Conservation (phyloP, 495 filamentous ascomycete genomes). For the Aspergillus bertholletiae region DNA sequence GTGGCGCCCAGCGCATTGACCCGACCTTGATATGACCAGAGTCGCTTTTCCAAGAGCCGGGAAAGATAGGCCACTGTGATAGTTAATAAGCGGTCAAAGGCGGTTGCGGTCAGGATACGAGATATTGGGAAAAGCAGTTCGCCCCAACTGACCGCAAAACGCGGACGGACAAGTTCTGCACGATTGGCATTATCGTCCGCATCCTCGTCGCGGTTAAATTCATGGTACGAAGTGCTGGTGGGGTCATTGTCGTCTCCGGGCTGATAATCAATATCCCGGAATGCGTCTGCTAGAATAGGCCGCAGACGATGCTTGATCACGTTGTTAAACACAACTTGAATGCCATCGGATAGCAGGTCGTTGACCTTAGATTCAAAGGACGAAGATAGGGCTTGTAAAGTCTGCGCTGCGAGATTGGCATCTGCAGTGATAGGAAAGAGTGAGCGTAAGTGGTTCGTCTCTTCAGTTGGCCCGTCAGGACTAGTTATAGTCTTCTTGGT, state of each 20-base stretch:
- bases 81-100: conserved; percentile 67
- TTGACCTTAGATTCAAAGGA: conserved; percentile 71
- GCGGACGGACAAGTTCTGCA: conserved; percentile 57
- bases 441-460: conserved; percentile 44
- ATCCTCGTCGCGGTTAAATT: conserved; percentile 41
- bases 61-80: conserved; percentile 70
- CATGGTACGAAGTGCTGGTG: conserved; percentile 12
- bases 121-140: conserved; percentile 74
- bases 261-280: conserved; percentile 86
- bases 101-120: conserved; percentile 75
- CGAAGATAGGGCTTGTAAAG: conserved; percentile 63
- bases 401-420: conserved; percentile 58
- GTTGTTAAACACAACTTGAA: conserved; percentile 80
- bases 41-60: conserved; percentile 79
- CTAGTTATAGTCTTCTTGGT: conserved; percentile 26
- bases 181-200: conserved; percentile 28
- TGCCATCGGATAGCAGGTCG: conserved; percentile 79
- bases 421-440: conserved; percentile 79
- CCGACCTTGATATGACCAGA: conserved; percentile 79
- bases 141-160: conserved; percentile 83
- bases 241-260: conserved; percentile 19
- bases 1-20: conserved; percentile 82
- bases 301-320: conserved; percentile 83
- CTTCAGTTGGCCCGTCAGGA: conserved; percentile 17
- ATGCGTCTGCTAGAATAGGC: conserved; percentile 80